Conservation (phyloP, 345 rosid genomes). For the rapeseed (Brassica napus) region Da-Ae NC_063447.1:5417001-5417500, state of each 20-base stretch:
- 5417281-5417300: no score
- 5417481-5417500: neutral
- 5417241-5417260: no score
- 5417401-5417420: no score
- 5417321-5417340: no score
- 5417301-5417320: no score
- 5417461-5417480: neutral
- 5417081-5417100: neutral
- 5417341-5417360: no score
- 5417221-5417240: no score
- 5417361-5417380: no score
- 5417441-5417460: neutral
- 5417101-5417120: neutral
- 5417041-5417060: constrained; percentile 29
- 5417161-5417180: neutral
- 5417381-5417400: no score
- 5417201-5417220: no score
- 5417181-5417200: neutral
- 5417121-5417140: neutral
- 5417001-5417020: constrained; percentile 34
- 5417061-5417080: constrained; percentile 3
- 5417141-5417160: neutral
- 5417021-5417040: constrained; percentile 33
- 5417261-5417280: no score
- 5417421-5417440: no score